Conservation (phyloP, 2,329 filamentous ascomycete species). For the Apiospora malaysiana region DNA sequence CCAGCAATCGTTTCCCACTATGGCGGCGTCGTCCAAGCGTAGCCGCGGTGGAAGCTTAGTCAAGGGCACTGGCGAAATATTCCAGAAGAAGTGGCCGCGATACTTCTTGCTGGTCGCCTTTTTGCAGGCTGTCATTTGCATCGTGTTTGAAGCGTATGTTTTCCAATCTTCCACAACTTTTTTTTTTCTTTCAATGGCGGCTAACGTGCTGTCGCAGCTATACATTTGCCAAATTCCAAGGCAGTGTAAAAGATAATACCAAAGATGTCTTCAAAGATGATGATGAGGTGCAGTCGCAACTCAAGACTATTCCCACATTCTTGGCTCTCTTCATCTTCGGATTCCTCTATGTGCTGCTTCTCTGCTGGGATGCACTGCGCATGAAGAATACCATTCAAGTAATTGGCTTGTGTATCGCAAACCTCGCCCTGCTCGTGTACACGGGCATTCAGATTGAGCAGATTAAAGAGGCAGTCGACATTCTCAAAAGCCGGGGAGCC, state of each 20-base stretch:
- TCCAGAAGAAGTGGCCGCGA: constrained; percentile 88
- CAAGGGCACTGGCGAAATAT: constrained; percentile 70
- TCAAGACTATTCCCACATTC: constrained; percentile 88
- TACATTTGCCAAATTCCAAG: constrained; percentile 87
- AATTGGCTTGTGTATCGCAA: constrained; percentile 93
- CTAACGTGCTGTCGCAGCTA: constrained; percentile 61
- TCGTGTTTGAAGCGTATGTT: constrained; percentile 85
- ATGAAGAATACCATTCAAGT: constrained; percentile 98
- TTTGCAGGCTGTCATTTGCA: constrained; percentile 78
- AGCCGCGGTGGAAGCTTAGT: constrained; percentile 41
- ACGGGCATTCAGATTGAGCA: constrained; percentile 92
- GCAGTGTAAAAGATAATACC: constrained; percentile 48
- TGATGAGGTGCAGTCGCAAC: constrained; percentile 53
- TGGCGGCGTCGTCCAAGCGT: constrained; percentile 41
- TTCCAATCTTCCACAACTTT: constrained; percentile 20
- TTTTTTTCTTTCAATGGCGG: neutral
- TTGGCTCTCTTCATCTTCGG: constrained; percentile 96
- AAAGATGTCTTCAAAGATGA: constrained; percentile 48
- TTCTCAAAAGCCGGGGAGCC: constrained; percentile 52
- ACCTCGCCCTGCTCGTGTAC: constrained; percentile 89
- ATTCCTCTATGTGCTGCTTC: constrained; percentile 87
- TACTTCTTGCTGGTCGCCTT: constrained; percentile 77
- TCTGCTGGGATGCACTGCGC: constrained; percentile 92
- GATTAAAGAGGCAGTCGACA: constrained; percentile 74
- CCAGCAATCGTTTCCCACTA: constrained; percentile 42